phyloP scores from a whole-genome alignment of 2,329 filamentous ascomycete genomes.

The Rutstroemia sydowiana region DNA sequence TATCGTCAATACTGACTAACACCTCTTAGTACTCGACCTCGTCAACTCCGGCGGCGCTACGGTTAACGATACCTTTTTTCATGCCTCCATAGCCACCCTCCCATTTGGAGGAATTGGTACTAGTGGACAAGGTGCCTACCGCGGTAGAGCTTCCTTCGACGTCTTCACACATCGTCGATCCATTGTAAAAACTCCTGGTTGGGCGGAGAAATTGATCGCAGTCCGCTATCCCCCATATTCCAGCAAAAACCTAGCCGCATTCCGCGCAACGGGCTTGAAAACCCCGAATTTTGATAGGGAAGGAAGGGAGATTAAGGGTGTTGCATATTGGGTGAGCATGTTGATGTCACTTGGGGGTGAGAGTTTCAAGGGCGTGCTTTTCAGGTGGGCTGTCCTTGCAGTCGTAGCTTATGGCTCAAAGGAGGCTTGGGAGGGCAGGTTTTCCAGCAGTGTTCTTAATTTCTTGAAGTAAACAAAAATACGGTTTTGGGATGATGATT shows the following conservation, averaged over 20 bases:
- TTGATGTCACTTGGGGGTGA: slow-evolving; percentile 45
- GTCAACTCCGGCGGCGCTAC: slow-evolving; percentile 62
- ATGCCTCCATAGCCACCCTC: slow-evolving; percentile 62
- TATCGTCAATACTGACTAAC: slow-evolving; percentile 11
- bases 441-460: slow-evolving; percentile 6
- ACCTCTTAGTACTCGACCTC: slow-evolving; percentile 44
- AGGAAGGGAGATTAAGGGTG: slow-evolving; percentile 43
- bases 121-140: slow-evolving; percentile 69
- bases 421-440: slow-evolving; percentile 1
- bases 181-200: slow-evolving; percentile 55
- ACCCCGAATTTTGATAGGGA: slow-evolving; percentile 57
- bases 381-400: slow-evolving; percentile 10
- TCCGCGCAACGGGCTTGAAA: slow-evolving; percentile 36
- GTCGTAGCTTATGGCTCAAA: slow-evolving; percentile 6
- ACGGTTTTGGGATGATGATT: background rate
- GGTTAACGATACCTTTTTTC: slow-evolving; percentile 63
- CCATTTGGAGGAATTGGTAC: slow-evolving; percentile 80
- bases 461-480: slow-evolving; percentile 4
- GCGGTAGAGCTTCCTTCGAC: slow-evolving; percentile 68
- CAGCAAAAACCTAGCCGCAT: slow-evolving; percentile 35
- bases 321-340: slow-evolving; percentile 47
- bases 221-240: slow-evolving; percentile 62
- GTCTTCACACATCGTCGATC: slow-evolving; percentile 54
- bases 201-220: slow-evolving; percentile 60
- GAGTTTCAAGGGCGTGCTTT: slow-evolving; percentile 25